These are phyloP conservation scores for Tetratostichococcus sp. DNA, from an alignment of 139 green algal species.

Conservation along the genomic window DNA sequence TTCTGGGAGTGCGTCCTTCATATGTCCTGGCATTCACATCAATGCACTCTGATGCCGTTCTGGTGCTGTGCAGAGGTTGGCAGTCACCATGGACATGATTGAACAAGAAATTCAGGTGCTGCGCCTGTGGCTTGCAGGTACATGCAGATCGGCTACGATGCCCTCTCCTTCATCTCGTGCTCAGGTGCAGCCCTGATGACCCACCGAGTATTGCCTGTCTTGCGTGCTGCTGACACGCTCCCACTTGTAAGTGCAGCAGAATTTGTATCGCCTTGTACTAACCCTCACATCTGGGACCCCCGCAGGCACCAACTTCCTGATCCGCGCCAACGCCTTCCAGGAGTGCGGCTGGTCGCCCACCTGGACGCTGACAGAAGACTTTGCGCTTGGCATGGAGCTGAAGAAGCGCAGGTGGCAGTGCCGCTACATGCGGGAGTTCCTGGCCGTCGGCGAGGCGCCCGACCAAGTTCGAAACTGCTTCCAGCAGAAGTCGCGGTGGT, in stretches of 20 bases:
- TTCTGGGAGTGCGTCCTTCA: constrained; percentile 59
- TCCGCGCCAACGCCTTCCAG: constrained; percentile 47
- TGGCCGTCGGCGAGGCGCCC: constrained; percentile 71
- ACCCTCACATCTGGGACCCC: not conserved
- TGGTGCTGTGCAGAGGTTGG: not conserved
- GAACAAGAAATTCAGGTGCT: too few relatives aligned
- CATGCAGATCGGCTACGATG: constrained; percentile 53
- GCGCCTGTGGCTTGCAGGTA: too few relatives aligned
- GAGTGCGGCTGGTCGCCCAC: constrained; percentile 61
- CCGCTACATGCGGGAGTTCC: constrained; percentile 70
- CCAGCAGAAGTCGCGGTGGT: constrained; percentile 77
- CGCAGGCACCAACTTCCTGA: constrained; percentile 67
- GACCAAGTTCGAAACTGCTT: constrained; percentile 79
- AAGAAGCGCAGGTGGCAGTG: constrained; percentile 35
- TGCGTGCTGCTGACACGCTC: too few relatives aligned
- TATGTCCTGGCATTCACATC: not conserved
- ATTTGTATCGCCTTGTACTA: not conserved
- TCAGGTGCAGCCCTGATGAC: too few relatives aligned
- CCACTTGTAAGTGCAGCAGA: too few relatives aligned
- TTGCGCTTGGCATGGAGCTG: constrained; percentile 65
- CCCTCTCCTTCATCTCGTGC: constrained; percentile 60
- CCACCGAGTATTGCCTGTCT: too few relatives aligned
- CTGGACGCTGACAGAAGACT: constrained; percentile 71
- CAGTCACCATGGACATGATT: too few relatives aligned
- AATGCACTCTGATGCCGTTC: too few relatives aligned